A percentile compares a stretch with the other conserved stretches of the same genome.
phyloP scores from a whole-genome alignment of 2,329 filamentous ascomycete species.

The Fusarium sp. region DNA sequence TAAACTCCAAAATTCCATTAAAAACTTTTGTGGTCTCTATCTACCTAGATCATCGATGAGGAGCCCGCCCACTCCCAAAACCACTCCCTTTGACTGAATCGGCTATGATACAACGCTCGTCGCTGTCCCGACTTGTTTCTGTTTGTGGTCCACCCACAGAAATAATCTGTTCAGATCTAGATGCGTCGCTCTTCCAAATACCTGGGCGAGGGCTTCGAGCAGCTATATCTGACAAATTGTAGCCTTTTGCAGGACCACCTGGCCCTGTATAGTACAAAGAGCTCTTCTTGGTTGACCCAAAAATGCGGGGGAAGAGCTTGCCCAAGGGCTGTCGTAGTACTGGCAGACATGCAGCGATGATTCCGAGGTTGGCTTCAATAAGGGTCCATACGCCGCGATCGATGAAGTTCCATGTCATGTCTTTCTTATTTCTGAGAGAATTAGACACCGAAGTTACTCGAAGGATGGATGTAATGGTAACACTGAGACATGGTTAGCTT shows the following conservation, averaged over 20 bases:
- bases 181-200: not conserved
- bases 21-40: not conserved
- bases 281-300: not conserved
- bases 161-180: not conserved
- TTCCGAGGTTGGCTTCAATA: not conserved
- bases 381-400: not conserved
- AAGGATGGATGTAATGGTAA: not conserved
- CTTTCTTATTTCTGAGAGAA: not conserved
- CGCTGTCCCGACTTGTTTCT: not conserved
- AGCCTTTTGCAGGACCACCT: not conserved
- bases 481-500: not conserved
- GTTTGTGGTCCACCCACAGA: not conserved
- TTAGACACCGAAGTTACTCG: not conserved
- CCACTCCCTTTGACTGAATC: not conserved
- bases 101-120: not conserved
- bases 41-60: not conserved
- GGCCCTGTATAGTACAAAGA: not conserved
- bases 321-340: not conserved
- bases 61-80: not conserved
- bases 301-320: not conserved
- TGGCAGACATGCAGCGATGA: not conserved
- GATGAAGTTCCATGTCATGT: not conserved
- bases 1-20: rapidly evolving
- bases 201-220: not conserved
- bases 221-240: not conserved